Base-by-base conservation (phyloP, 805 yeast genomes). In the Candida michaelii region DNA sequence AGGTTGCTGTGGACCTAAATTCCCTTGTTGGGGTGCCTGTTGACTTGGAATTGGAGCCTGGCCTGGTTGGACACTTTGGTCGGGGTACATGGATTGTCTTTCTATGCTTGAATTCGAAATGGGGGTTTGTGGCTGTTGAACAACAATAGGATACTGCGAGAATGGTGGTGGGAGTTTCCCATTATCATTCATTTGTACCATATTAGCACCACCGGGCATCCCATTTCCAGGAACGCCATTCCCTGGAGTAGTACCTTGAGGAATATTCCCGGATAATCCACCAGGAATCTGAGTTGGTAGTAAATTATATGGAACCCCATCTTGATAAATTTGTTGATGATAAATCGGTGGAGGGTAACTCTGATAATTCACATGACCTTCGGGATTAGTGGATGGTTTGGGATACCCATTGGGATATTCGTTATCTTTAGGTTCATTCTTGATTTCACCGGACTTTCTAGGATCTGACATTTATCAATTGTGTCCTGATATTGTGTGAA, bases 311-410 rank as follows among this genome's bases (percentile, higher is more conserved):
- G 35, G 35, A 11, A n/a, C 24, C 5, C 18, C 36, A 12, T 17
- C 18, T 16, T 35, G 39, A 23, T 35, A 35, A 35, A 35, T 15
- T 16, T 24, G 39, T 23, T 35, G 39, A 16, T 35, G 30, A 15
- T 24, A 25, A 5, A 25, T 12, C n/a, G 30, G 39, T 5, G 39
- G 39, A 15, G 30, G 30, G 24, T 35, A 35, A n/a, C 30, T 17
- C 15, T 35, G 39, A 14, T 18, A 35, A 32, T 32, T 32, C 16
- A 13, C 5, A n/a, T 12, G 36, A 3, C 13, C 12, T n/a, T 32
- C 36, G 16, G 14, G 5, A 32, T 12, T 13, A 19, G 13, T n/a
- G 4, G 17, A 11, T 3, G 36, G 18, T n/a, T 11, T 32, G 10
- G 27, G 27, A 16, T 18, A 30, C 5, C 23, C 17, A n/a, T 3